Evolutionary conservation across 306 rosid species (phyloP).

Genomic region (Ormosia semicastrata): DNA sequence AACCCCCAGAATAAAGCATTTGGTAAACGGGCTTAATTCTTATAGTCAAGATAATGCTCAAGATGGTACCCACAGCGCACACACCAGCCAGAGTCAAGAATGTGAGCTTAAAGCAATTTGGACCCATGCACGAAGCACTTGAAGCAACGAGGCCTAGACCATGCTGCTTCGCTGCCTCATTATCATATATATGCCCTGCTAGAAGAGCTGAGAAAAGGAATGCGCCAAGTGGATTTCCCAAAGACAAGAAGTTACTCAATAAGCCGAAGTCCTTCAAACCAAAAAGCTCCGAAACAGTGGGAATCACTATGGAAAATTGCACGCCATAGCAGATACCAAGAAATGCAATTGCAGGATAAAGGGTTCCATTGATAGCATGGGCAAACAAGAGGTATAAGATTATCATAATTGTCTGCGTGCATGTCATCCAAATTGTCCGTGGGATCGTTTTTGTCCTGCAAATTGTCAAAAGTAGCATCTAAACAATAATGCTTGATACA

Average conservation of each 20-base stretch:
- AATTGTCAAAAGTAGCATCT: background rate
- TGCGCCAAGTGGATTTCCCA: slow-evolving; percentile 84
- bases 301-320: slow-evolving; percentile 72
- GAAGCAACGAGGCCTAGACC: slow-evolving; percentile 29
- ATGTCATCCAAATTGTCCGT: slow-evolving; percentile 78
- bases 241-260: slow-evolving; percentile 55
- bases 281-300: slow-evolving; percentile 85
- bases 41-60: slow-evolving; percentile 49
- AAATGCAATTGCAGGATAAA: slow-evolving; percentile 57
- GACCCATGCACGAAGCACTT: slow-evolving; percentile 54
- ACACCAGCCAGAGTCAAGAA: slow-evolving; percentile 62
- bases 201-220: slow-evolving; percentile 74
- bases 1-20: slow-evolving; percentile 78
- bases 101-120: slow-evolving; percentile 71
- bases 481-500: background rate
- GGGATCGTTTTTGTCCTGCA: slow-evolving; percentile 68
- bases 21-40: slow-evolving; percentile 81
- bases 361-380: slow-evolving; percentile 56
- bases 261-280: slow-evolving; percentile 75
- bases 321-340: slow-evolving; percentile 82
- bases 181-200: slow-evolving; percentile 71
- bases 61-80: slow-evolving; percentile 51
- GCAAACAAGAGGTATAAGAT: slow-evolving; percentile 62
- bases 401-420: slow-evolving; percentile 63
- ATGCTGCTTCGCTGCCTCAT: slow-evolving; percentile 70